Base-by-base conservation (phyloP, 495 filamentous ascomycete species). In the Clavariopsis aquatica region DNA sequence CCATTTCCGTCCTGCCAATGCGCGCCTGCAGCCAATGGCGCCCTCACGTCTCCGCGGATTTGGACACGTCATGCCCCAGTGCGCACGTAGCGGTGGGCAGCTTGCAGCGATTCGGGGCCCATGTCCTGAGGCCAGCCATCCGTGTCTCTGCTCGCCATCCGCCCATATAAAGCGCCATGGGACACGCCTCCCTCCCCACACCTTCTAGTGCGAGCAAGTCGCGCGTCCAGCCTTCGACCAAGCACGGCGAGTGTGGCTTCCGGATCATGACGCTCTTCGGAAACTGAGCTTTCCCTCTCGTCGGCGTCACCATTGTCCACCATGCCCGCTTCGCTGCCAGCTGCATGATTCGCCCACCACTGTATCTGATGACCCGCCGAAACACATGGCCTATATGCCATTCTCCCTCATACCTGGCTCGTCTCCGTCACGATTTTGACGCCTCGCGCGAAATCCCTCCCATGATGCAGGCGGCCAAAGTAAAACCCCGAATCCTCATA, bases 401-500 rank as follows among this genome's bases (percentile, higher is more conserved):
- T 28, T 31, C 28, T 27, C 47, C 52, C 19, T 57, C 31, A 5
- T 49, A 20, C 38, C 20, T 27, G 22, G 28, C 2, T 9, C 46
- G 26, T 49, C 38, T 27, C n/a, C 36, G 31, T 8, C 36, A 17
- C 1, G 23, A 56, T 45, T 22, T 36, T 31, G 28, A 19, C 28
- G 17, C 3, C 17, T 47, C 49, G 7, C 29, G 20, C 10, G 15
- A 46, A n/a, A 15, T 17, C n/a, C 26, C 27, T 43, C 59, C 19
- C 34, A 49, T 13, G 19, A 64, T 53, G 55, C 6, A 8, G 15
- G 12, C 27, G 1, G 60, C 70, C n/a, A 43, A 43, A 17, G 12
- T 34, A 34, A 60, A 65, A n/a, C 65, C 76, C 0, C 74, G 76
- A 7, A 67, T 84, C 23, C 76, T 89, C 49, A 75, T 92, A 57